Conservation (phyloP, 2,329 filamentous ascomycete genomes). For the Trichoderma breve region DNA sequence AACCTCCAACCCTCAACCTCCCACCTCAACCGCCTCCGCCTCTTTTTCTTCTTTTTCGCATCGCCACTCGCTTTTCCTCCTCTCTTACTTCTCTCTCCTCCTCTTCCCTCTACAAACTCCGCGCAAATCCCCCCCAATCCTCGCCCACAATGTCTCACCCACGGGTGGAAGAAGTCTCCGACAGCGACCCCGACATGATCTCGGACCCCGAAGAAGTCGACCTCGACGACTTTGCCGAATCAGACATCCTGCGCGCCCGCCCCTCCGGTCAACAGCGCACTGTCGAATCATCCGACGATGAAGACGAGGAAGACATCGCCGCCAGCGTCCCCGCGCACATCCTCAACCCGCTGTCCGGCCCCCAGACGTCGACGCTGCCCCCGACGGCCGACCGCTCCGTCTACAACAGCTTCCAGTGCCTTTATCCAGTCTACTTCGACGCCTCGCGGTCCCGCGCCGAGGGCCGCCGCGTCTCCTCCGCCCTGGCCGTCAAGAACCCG, state of each 20-base stretch:
- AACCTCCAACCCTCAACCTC: not conserved
- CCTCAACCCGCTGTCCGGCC: conserved; percentile 33
- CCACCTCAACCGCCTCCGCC: not conserved
- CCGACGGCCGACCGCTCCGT: conserved; percentile 48
- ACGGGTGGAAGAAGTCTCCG: conserved; percentile 87
- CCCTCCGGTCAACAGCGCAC: conserved; percentile 32
- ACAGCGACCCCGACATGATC: conserved; percentile 62
- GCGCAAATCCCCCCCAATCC: not conserved
- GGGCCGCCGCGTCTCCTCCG: conserved; percentile 72
- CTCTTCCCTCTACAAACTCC: not conserved
- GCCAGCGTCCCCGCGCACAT: conserved; percentile 14
- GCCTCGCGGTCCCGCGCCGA: conserved; percentile 68
- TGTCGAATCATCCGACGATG: conserved; percentile 22
- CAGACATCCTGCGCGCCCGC: conserved; percentile 52
- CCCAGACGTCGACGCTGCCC: conserved; percentile 32
- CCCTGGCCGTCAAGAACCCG: conserved; percentile 77
- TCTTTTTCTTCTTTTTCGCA: not conserved
- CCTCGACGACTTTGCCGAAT: conserved; percentile 62
- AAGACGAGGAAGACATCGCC: conserved; percentile 26
- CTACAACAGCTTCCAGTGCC: conserved; percentile 77
- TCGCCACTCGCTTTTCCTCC: not conserved
- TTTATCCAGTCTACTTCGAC: conserved; percentile 98
- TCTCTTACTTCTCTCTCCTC: not conserved
- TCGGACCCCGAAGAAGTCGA: conserved; percentile 88
- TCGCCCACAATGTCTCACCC: conserved; percentile 69